Evolutionary conservation across 441 rosid species (phyloP).

Genomic region (Pelargonium cotyledonis): DNA sequence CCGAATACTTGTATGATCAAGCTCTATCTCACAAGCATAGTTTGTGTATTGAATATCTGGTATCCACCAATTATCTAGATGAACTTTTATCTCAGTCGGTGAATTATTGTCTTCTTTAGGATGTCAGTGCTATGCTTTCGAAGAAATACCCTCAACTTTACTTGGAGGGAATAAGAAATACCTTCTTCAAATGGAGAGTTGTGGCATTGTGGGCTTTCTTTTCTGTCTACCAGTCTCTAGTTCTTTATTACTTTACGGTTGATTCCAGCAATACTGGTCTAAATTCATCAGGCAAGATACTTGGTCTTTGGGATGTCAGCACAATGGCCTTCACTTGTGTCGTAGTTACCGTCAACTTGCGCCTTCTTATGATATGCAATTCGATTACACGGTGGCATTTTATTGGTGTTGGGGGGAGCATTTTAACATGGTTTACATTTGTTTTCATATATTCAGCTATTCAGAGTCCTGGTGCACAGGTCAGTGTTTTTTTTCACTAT

Average conservation of each 20-base stretch:
- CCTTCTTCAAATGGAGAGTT: conserved; percentile 87
- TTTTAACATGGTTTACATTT: conserved; percentile 83
- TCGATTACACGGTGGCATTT: conserved; percentile 91
- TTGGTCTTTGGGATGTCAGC: conserved; percentile 98
- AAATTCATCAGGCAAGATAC: conserved; percentile 75
- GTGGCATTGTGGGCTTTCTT: conserved; percentile 84
- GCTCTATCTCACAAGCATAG: background rate
- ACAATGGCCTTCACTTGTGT: conserved; percentile 96
- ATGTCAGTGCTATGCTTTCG: conserved; percentile 91
- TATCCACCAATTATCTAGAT: conserved; percentile 7
- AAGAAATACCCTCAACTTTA: conserved; percentile 91
- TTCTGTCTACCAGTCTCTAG: conserved; percentile 83
- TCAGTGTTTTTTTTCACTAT: conserved; percentile 25
- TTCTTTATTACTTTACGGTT: conserved; percentile 66
- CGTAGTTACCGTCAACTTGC: conserved; percentile 85
- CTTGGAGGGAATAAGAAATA: conserved; percentile 82
- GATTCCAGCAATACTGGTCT: conserved; percentile 50
- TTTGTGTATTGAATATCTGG: background rate
- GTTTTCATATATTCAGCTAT: conserved; percentile 68
- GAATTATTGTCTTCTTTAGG: conserved; percentile 39
- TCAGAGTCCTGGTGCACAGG: conserved; percentile 53
- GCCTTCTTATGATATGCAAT: conserved; percentile 93
- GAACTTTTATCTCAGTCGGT: conserved; percentile 3
- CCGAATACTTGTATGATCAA: background rate
- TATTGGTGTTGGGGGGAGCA: conserved; percentile 89